Evolutionary conservation across 768 basidiomycete genomes (phyloP), one percentile per base, ranked within the genome.

Genomic region (Amanita thiersii): DNA sequence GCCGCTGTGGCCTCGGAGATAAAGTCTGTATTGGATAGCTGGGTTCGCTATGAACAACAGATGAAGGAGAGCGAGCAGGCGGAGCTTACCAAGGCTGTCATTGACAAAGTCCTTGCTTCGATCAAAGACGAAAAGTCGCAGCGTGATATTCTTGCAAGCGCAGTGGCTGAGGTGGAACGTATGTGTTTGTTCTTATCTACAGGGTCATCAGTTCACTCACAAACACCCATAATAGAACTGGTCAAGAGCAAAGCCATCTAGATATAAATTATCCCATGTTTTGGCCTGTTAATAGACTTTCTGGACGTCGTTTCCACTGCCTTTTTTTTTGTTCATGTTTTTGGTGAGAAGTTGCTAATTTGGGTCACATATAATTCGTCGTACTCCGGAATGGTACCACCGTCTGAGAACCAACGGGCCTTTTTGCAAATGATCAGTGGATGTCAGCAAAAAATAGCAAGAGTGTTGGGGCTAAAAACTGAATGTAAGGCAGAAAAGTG

Each of bases 11-110:
- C 92, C 21, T 49, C 85, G 32, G 96, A 99, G 68, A 69, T 97
- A 57, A 98, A 97, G 69, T 54, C 82, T 21, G 93, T 98, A 29
- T 79, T 99, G 43, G 96, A 98, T 72, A 88, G 86, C 61, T 96
- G 93, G 93, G 94, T 92, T 44, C 86, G 96, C 59, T 92, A 81
- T 65, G 94, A 98, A 72, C 93, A 96, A 59, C 89, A 93, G 60
- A 73, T 79, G 58, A 91, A 96, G 73, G 93, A 99, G 72, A 85
- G 77, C 56, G 91, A 99, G 69, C 96, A 99, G 75, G 74, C 80
- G 23, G 86, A 89, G 38, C 80, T 99, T 44, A 84, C 91, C 49
- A 81, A 84, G 74, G 67, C 71, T 39, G 85, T 99, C 59, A 86
- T 96, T 53, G 77, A 80, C 45, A 90, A 87, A 61, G 94, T 97